Evolutionary conservation across 371 early-diverging fungal species (phyloP).

Genomic region (Nematocida sp.): DNA sequence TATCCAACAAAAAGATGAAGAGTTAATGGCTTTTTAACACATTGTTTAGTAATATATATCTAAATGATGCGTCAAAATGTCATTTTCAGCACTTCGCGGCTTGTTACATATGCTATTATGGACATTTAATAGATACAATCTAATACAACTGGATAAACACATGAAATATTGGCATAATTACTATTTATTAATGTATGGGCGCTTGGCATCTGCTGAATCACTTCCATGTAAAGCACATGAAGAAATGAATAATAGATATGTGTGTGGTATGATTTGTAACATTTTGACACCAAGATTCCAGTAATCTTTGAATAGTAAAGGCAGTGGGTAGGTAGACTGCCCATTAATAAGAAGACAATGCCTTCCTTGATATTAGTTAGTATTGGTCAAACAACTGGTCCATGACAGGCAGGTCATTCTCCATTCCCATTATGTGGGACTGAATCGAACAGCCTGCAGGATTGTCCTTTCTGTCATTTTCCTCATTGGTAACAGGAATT

Average conservation of each 20-base stretch:
- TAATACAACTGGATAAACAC: too few species aligned
- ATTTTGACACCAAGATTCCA: background rate
- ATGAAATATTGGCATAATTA: background rate
- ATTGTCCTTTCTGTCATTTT: background rate
- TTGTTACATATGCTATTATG: too few species aligned
- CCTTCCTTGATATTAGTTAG: background rate
- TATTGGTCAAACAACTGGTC: conserved; percentile 49
- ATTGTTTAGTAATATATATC: too few species aligned
- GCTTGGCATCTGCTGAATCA: background rate
- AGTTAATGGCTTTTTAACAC: too few species aligned
- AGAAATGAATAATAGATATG: conserved; percentile 4
- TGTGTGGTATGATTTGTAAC: conserved; percentile 14
- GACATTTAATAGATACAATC: too few species aligned
- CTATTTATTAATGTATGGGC: background rate
- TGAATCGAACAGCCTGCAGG: conserved; percentile 26
- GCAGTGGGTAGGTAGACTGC: too few species aligned
- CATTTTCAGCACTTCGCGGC: too few species aligned
- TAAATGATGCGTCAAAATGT: too few species aligned
- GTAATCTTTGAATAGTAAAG: too few species aligned
- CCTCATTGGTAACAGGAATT: conserved; percentile 73
- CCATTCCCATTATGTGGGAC: conserved; percentile 25
- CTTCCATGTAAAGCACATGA: background rate
- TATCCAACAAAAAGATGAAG: too few species aligned
- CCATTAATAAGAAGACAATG: too few species aligned
- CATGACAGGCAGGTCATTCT: conserved; percentile 28